Conservation (phyloP, 2,329 filamentous ascomycete genomes). For the Cladosporium phlei region DNA sequence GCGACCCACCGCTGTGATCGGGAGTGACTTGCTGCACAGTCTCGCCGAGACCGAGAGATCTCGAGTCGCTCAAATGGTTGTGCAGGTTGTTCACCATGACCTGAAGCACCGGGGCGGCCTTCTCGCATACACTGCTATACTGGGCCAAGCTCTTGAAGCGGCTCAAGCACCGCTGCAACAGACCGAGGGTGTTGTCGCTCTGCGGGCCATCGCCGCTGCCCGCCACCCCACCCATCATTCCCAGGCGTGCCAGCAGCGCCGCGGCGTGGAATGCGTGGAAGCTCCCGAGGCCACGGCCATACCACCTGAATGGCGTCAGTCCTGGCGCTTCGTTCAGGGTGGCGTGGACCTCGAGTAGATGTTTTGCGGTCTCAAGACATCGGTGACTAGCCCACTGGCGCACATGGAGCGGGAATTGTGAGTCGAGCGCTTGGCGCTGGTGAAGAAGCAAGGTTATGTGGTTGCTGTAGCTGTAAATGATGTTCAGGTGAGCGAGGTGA, state of each 20-base stretch:
- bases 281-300: conserved; percentile 35
- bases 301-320: conserved; percentile 38
- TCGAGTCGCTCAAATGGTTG: no score
- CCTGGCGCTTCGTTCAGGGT: conserved; percentile 29
- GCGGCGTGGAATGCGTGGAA: conserved; percentile 41
- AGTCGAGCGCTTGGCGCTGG: conserved; percentile 20
- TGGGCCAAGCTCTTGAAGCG: background rate
- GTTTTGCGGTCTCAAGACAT: conserved; percentile 33
- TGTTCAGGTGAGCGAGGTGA: conserved; percentile 38
- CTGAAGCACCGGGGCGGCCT: background rate
- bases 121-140: background rate
- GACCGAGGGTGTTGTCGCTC: no score
- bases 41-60: no score
- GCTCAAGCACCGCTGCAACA: background rate
- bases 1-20: background rate
- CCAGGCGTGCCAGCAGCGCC: background rate
- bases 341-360: conserved; percentile 33
- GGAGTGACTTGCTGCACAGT: background rate
- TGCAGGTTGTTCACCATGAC: no score
- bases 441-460: conserved; percentile 37
- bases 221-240: no score
- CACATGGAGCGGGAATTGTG: conserved; percentile 25
- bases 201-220: no score
- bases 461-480: conserved; percentile 38
- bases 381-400: conserved; percentile 26